Base-by-base conservation (phyloP, 2,329 filamentous ascomycete species). In the Nemania sp. region DNA sequence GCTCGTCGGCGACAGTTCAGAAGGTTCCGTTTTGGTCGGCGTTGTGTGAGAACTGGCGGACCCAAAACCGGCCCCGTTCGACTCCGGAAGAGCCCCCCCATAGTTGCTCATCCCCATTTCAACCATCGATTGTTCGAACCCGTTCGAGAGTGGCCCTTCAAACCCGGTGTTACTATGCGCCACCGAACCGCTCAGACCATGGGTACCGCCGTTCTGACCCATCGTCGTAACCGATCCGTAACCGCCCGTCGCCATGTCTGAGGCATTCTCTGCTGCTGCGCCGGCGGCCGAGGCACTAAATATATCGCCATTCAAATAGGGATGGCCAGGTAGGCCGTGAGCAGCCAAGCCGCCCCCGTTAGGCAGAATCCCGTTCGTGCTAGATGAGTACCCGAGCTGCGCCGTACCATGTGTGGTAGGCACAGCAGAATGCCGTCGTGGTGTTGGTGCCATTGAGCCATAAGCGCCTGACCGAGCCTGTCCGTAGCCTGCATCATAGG, bases 361-460 rank as follows among this genome's bases (percentile, higher is more conserved):
- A 9, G 34, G 20, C 9, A 64, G 39, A 19, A 64, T 34, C 22
- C 52, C 14, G 5, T 37, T 17, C 11, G 60, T 24, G n/a, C 20
- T 36, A 6, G 40, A 15, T 7, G 56, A 14, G 28, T 65, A 66
- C 2, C 51, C 57, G n/a, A 61, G 15, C 9, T 52, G 49, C 11
- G 30, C 15, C 9, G 54, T 30, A 4, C 55, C 48, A 39, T 53
- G 56, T n/a, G 55, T 34, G n/a, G 33, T 59, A 1, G 57, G 52
- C 6, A 61, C 43, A 24, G 31, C 30, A 0, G 61, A 61, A 34
- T 61, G 55, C 17, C 61, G 50, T 23, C 62, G 55, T 15, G n/a
- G 12, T 3, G 40, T 19, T n/a, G 50, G 19, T 3, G 47, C 5
- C 9, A 50, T 28, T 20, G 37, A 9, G 36, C 22, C 52, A 8